A percentile compares a stretch with the other conserved stretches of the same genome.
phyloP scores from a whole-genome alignment of 345 rosid genomes.

The Pugionium cornutum region DNA sequence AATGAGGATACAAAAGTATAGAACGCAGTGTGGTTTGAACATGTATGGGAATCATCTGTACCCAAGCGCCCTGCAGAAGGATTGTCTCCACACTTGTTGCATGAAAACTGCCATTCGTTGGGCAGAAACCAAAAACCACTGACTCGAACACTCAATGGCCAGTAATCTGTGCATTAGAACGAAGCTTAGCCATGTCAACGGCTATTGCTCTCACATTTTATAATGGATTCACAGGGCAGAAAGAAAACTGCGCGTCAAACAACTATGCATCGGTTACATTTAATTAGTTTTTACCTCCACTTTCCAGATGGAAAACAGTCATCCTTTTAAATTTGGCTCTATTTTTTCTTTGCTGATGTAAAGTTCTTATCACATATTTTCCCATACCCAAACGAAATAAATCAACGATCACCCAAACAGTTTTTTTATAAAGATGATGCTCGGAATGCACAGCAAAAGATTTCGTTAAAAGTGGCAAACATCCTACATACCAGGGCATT shows the following conservation, averaged over 20 bases:
- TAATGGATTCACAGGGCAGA: slow-evolving; percentile 8
- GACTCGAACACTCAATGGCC: slow-evolving; percentile 68
- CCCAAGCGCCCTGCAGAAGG: slow-evolving; percentile 37
- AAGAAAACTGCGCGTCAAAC: neutral
- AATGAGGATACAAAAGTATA: slow-evolving; percentile 50
- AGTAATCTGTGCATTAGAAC: slow-evolving; percentile 60
- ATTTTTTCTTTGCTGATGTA: neutral
- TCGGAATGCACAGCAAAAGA: neutral
- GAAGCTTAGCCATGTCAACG: slow-evolving; percentile 14
- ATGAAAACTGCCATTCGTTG: slow-evolving; percentile 78
- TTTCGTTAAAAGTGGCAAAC: neutral
- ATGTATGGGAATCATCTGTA: slow-evolving; percentile 40
- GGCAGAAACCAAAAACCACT: slow-evolving; percentile 96
- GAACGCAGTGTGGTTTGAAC: slow-evolving; percentile 62
- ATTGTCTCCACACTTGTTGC: slow-evolving; percentile 60
- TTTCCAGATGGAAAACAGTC: neutral
- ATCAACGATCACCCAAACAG: neutral
- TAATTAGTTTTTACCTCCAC: neutral
- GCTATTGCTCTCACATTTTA: neutral
- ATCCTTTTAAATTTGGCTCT: neutral
- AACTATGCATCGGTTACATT: neutral
- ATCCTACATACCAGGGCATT: slow-evolving; percentile 68
- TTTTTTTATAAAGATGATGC: neutral
- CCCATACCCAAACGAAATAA: slow-evolving; percentile 1
- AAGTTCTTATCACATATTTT: neutral